phyloP scores from a whole-genome alignment of 306 rosid species.

The Benincasa hispida region DNA sequence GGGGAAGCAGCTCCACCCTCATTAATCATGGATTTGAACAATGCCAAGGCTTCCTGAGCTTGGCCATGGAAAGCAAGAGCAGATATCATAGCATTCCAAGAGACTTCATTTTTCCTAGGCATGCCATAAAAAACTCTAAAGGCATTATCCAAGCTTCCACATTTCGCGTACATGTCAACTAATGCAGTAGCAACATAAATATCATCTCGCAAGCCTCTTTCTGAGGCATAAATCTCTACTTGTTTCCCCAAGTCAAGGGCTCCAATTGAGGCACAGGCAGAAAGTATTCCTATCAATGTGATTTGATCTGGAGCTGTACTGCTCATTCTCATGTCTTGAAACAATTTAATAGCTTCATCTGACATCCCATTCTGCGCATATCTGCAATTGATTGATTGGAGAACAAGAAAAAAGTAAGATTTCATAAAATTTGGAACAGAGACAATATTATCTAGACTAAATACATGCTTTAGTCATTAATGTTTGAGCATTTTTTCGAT shows the following conservation, averaged over 20 bases:
- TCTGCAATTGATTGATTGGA: conserved; percentile 25
- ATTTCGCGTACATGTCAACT: conserved; percentile 87
- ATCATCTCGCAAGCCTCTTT: conserved; percentile 48
- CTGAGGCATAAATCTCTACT: conserved; percentile 49
- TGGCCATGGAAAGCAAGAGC: conserved; percentile 88
- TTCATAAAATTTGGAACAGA: not conserved
- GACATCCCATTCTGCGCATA: conserved; percentile 93
- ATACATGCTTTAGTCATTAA: not conserved
- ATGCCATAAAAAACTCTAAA: conserved; percentile 49
- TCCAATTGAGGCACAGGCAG: conserved; percentile 72
- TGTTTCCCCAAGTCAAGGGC: conserved; percentile 69
- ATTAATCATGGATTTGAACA: conserved; percentile 51
- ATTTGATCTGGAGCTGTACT: conserved; percentile 48
- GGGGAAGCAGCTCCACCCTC: conserved; percentile 50
- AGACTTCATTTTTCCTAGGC: conserved; percentile 73
- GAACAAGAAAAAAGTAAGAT: not conserved
- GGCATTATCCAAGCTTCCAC: conserved; percentile 77
- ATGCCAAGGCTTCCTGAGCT: conserved; percentile 58
- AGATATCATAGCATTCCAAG: conserved; percentile 96
- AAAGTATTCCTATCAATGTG: conserved; percentile 55
- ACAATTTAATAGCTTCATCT: conserved; percentile 57
- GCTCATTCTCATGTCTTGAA: conserved; percentile 48
- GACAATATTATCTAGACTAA: not conserved
- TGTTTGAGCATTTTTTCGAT: not conserved
- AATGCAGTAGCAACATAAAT: conserved; percentile 69